Evolutionary conservation across 164 flowering plant species (phyloP), one percentile per base, ranked within the genome.

Genomic region (Vitis vinifera): DNA sequence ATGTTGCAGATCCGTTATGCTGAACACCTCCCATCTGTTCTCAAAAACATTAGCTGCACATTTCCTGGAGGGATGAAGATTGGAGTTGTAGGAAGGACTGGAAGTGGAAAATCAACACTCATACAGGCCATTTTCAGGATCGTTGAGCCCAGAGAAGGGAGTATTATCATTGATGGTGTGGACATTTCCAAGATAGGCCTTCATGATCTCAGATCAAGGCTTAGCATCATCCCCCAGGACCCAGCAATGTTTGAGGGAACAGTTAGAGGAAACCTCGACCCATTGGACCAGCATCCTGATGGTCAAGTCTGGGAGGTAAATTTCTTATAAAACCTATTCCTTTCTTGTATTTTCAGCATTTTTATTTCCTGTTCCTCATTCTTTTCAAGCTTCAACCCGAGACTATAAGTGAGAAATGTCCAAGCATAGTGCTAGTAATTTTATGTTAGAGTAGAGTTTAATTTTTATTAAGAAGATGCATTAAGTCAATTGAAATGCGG

Each of bases 181-280:
- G 94, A 94, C 70, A 89, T 91, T 30, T 78, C 81, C 73, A 85
- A 77, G 76, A 88, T 94, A 50, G 97, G 97, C 61, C 97, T 92
- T 52, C 97, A 94, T 74, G 98, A 94, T 75, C 78, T 92, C 76
- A 87, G 98, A 78, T 78, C 90, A 55, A 87, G 91, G 71, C 88
- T 94, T 29, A 88, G 97, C 80, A 94, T 92, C 80, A 94, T 94
- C 10, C 98, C 98, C 9, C 98, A 94, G 68, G 98, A 94, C 71
- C 97, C 97, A 47, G 81, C 94, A 19, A 71, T 94, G 90, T 94
- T 94, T 69, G 94, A 92, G 68, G 98, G 98, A 68, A 89, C 97
- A 17, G 87, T 92, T 47, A 82, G 98, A 82, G 90, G 86, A 70
- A 94, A 92, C 79, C 92, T 94, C 12, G 98, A 94, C 67, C 97